Evolutionary conservation across 495 filamentous ascomycete genomes (phyloP).

Genomic region (Penicillium argentinense): DNA sequence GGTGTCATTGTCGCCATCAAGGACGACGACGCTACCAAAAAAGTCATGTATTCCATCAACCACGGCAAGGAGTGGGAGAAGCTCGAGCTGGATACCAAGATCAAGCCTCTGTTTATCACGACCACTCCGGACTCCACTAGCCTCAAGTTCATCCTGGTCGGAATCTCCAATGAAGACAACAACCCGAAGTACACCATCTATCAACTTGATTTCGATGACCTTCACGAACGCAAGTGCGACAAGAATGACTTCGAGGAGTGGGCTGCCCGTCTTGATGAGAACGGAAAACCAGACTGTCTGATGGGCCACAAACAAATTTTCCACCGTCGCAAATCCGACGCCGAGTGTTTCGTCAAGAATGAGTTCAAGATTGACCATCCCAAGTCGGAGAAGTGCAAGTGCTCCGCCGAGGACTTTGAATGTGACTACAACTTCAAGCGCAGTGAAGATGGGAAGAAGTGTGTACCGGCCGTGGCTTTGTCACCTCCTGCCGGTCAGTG

Average conservation of each 20-base stretch:
- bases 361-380: conserved; percentile 74
- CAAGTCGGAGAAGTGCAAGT: conserved; percentile 69
- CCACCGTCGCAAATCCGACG: conserved; percentile 75
- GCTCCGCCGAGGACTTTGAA: conserved; percentile 81
- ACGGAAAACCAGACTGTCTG: conserved; percentile 79
- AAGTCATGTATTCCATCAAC: conserved; percentile 79
- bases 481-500: conserved; percentile 61
- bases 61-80: conserved; percentile 78
- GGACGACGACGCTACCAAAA: conserved; percentile 61
- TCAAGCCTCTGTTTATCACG: conserved; percentile 68
- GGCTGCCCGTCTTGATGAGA: conserved; percentile 76
- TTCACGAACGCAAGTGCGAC: conserved; percentile 80
- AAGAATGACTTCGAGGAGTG: conserved; percentile 82
- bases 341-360: conserved; percentile 84
- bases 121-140: conserved; percentile 89
- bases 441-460: conserved; percentile 62
- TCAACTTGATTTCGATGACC: conserved; percentile 75
- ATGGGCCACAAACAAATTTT: conserved; percentile 94
- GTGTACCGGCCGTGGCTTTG: conserved; percentile 57
- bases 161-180: conserved; percentile 35
- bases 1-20: conserved; percentile 79
- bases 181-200: conserved; percentile 57
- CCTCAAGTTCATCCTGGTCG: conserved; percentile 80
- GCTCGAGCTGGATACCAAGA: conserved; percentile 58
- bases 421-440: conserved; percentile 87